Base-by-base conservation (phyloP, 345 rosid genomes). In the Angophora floribunda region DNA sequence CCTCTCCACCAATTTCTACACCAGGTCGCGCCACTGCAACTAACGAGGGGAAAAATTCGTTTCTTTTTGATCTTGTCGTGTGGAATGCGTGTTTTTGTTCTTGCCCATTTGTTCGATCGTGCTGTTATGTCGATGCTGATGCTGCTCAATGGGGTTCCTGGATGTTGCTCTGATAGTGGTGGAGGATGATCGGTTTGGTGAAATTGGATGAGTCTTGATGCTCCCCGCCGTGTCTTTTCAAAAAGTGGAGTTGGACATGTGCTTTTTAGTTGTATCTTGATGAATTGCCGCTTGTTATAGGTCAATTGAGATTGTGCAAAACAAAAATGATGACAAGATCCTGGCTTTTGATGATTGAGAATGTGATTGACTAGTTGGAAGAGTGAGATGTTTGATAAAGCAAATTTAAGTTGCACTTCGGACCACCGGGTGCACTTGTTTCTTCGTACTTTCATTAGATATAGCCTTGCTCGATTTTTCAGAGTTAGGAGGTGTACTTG, bases 1-100 rank as follows among this genome's bases (percentile, higher is more conserved):
- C 87, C 97, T 96, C 86, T 97, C 99, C 92, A 95, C 99, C 92
- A 93, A 95, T 92, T 97, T 97, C 95, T 97, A 97, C 92, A 93
- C 87, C 92, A 95, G 99, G 99, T 94, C 84, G 44, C 49, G 41
- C 41, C 84, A 41, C 84, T 19, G 84, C 84, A 41, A 0, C 5
- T 1, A 21, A 9, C 26, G 26, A 75, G 84, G 80, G 13, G 9
- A 0, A 75, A 41, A n/a, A n/a, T 21, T 75, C 84, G 84, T 21
- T 75, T 41, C 84, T 75, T 75, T 63, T 75, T 41, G 1, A 10
- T 75, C 49, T 41, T 0, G 84, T 41, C 84, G 13, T 22, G 26
- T 13, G 5, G 80, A 30, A 78, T 13, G 59, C 32, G 32, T 14
- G 13, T 47, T 86, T 57, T 49, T 4, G 0, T 87, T 45, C 44